Conservation (phyloP, 352 stramenopile genomes). For the Blastocystis sp. region DNA sequence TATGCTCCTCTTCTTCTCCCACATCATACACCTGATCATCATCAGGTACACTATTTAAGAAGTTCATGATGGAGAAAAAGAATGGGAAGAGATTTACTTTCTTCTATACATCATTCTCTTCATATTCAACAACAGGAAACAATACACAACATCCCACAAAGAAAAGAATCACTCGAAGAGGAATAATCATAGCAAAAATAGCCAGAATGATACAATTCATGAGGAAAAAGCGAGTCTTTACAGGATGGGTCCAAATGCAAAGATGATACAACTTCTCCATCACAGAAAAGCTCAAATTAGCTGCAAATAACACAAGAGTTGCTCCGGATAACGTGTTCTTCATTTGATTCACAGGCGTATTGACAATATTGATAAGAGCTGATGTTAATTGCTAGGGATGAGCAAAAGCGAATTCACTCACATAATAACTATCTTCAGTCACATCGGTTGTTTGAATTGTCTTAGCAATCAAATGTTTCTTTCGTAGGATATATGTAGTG, state of each 20-base stretch:
- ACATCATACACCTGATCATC: conserved; percentile 21
- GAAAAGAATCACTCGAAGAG: not conserved
- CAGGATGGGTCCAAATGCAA: not conserved
- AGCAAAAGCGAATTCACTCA: not conserved
- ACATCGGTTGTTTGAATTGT: conserved; percentile 7
- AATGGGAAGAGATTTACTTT: not conserved
- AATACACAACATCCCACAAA: not conserved
- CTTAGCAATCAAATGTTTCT: conserved; percentile 21
- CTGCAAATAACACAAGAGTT: conserved; percentile 6
- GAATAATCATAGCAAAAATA: not conserved
- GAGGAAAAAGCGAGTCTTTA: conserved; percentile 14
- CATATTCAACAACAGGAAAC: not conserved
- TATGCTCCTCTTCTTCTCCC: no score
- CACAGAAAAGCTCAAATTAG: not conserved
- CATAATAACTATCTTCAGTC: not conserved
- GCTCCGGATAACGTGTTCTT: conserved; percentile 19
- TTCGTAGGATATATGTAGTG: conserved; percentile 1
- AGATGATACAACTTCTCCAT: conserved; percentile 26
- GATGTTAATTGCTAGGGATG: not conserved
- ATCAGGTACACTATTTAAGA: conserved; percentile 15
- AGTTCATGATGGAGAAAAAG: not conserved
- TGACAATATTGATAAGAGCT: not conserved
- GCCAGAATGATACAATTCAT: not conserved
- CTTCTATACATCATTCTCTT: not conserved
- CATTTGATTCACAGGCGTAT: conserved; percentile 43